Base-by-base conservation (phyloP, 2,329 filamentous ascomycete species). In the Alternaria angustiovoidea region DNA sequence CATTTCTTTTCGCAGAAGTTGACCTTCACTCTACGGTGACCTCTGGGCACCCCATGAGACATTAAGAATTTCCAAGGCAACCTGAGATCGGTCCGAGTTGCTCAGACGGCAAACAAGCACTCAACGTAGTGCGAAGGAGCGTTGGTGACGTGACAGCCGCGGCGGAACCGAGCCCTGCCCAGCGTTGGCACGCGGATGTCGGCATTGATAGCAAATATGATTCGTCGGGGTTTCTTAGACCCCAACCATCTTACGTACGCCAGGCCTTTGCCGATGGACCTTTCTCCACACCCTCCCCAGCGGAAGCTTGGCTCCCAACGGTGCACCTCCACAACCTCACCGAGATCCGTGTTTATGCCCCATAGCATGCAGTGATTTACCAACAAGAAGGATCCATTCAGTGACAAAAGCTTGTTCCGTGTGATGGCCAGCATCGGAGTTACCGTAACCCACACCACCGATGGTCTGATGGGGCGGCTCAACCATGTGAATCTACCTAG, bases 111-210 rank as follows among this genome's bases (percentile, higher is more conserved):
- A 52, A 46, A 30, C 53, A 30, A 57, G 42, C 61, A 20, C 42
- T 54, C 39, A 22, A 53, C 26, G 22, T 26, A 42, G 53, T 30
- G 32, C 5, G 47, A 59, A 46, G 41, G 41, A 53, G 34, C 44
- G 28, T 39, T 28, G 30, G 57, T 47, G 47, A 61, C 24, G 44
- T 57, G 54, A 61, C 59, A 51, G 51, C 26, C 28, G 51, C 46
- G 65, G 65, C 67, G 64, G 67, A 59, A 67, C 71, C 67, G 72
- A 72, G 68, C 53, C 20, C 51, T 64, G 69, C 70, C 70, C 59
- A 74, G 70, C 43, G 51, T 68, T 57, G 63, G 65, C 63, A 65
- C 54, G 57, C 70, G 68, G 70, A 67, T 68, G 47, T 51, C 71
- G 70, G 71, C 70, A 73, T 24, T 43, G 36, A 24, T 26, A 12